Evolutionary conservation across 805 yeast genomes (phyloP).

Genomic region (Hanseniaspora singularis): DNA sequence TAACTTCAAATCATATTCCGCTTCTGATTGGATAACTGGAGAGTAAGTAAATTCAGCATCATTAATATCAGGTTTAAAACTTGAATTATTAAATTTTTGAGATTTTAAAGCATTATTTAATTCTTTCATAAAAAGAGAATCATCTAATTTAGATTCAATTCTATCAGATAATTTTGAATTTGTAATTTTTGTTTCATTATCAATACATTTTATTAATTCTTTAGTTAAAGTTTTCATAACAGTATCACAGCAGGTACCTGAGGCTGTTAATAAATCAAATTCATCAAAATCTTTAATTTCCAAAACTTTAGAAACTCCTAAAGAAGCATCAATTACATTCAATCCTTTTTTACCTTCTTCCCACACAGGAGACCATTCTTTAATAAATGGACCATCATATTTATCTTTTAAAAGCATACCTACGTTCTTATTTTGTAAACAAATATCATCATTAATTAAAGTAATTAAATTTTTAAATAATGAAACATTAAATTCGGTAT

Average conservation of each 20-base stretch:
- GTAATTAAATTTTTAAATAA: slow-evolving; percentile 46
- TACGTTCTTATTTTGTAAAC: slow-evolving; percentile 33
- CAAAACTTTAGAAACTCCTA: slow-evolving; percentile 44
- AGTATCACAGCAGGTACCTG: slow-evolving; percentile 64
- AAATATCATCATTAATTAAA: slow-evolving; percentile 32
- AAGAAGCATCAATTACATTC: slow-evolving; percentile 39
- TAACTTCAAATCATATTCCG: slow-evolving; percentile 69
- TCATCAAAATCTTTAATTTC: slow-evolving; percentile 75
- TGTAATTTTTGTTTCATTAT: slow-evolving; percentile 68
- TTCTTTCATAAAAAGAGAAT: slow-evolving; percentile 49
- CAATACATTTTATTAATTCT: slow-evolving; percentile 77
- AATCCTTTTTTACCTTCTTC: slow-evolving; percentile 32
- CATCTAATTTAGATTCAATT: slow-evolving; percentile 73
- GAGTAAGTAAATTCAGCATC: slow-evolving; percentile 87
- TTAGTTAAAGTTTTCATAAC: slow-evolving; percentile 75
- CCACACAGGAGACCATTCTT: slow-evolving; percentile 55
- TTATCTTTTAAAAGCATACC: slow-evolving; percentile 68
- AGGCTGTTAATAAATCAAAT: slow-evolving; percentile 48
- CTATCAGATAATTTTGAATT: slow-evolving; percentile 62
- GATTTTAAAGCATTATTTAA: slow-evolving; percentile 38
- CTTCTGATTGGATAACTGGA: slow-evolving; percentile 84
- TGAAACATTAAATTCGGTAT: slow-evolving; percentile 58
- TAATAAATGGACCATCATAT: slow-evolving; percentile 71
- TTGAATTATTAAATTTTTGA: slow-evolving; percentile 26
- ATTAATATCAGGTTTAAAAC: slow-evolving; percentile 61